These are phyloP conservation scores for Cytospora piceae DNA, from an alignment of 2,329 filamentous ascomycete species.

Conservation along the genomic window DNA sequence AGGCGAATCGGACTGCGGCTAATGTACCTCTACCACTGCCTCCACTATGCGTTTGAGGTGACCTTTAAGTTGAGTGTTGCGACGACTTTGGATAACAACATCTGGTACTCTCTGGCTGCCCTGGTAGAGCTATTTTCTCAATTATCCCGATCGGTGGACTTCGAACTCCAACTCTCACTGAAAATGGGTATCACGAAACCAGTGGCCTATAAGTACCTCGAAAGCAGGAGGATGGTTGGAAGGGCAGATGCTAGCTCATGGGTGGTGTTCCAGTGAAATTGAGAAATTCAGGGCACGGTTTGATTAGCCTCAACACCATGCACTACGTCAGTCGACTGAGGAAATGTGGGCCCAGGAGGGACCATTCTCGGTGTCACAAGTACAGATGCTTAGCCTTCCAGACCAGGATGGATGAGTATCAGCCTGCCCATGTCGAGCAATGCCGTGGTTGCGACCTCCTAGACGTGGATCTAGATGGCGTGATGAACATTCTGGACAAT, in stretches of 20 bases:
- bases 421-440: conserved; percentile 33
- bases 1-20: not conserved
- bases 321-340: conserved; percentile 35
- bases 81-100: conserved; percentile 21
- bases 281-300: conserved; percentile 35
- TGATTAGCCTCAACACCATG: conserved; percentile 34
- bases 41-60: not conserved
- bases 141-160: conserved; percentile 21
- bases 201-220: conserved; percentile 7
- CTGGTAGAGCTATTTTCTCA: conserved; percentile 36
- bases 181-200: not conserved
- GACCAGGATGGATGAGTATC: conserved; percentile 37
- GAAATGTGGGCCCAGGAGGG: conserved; percentile 15
- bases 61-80: not conserved
- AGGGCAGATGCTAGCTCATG: conserved; percentile 35
- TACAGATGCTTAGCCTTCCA: conserved; percentile 38
- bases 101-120: conserved; percentile 38
- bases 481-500: conserved; percentile 30
- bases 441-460: conserved; percentile 34
- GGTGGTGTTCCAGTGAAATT: conserved; percentile 42
- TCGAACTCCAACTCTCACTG: conserved; percentile 24
- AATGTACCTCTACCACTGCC: not conserved
- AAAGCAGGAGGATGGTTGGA: conserved; percentile 31
- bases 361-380: conserved; percentile 37
- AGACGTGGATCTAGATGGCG: conserved; percentile 23